phyloP scores from a whole-genome alignment of 2,329 filamentous ascomycete species.

The Dothidotthia symphoricarpi region DNA sequence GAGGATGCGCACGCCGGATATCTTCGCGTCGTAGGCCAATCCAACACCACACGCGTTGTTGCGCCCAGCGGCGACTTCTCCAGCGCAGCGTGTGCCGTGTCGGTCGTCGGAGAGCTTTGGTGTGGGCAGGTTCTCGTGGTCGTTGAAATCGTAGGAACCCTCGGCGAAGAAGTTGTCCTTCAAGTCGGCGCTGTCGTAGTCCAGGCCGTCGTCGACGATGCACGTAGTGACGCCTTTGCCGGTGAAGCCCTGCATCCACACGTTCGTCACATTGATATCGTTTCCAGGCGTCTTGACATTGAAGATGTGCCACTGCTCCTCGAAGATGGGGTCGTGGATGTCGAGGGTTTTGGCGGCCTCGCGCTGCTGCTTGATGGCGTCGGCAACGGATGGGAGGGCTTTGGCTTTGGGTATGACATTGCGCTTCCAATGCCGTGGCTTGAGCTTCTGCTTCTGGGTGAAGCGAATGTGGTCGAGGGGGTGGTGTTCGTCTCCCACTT shows the following conservation, averaged over 20 bases:
- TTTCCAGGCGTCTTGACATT: conserved; percentile 79
- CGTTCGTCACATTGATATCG: conserved; percentile 92
- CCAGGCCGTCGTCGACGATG: conserved; percentile 92
- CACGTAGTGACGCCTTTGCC: conserved; percentile 86
- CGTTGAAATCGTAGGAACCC: conserved; percentile 96
- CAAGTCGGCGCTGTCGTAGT: conserved; percentile 92
- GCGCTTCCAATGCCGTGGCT: conserved; percentile 62
- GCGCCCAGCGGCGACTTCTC: conserved; percentile 86
- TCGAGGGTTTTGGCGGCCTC: conserved; percentile 57
- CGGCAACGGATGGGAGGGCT: conserved; percentile 30
- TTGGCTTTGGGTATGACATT: conserved; percentile 34
- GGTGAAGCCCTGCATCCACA: conserved; percentile 89
- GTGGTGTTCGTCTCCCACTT: conserved; percentile 48
- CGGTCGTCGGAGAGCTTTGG: conserved; percentile 81
- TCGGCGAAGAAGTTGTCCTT: conserved; percentile 90
- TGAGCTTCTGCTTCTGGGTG: conserved; percentile 72
- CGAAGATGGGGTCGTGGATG: conserved; percentile 88
- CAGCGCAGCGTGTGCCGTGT: conserved; percentile 92
- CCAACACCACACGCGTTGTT: conserved; percentile 96
- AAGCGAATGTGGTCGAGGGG: conserved; percentile 72
- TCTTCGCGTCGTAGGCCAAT: conserved; percentile 86
- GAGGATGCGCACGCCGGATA: conserved; percentile 89
- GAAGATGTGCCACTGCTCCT: conserved; percentile 92
- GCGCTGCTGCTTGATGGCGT: conserved; percentile 50
- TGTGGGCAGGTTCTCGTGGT: conserved; percentile 72